Percentiles rank a stretch among this genome's conserved stretches.
phyloP scores from a whole-genome alignment of 78 protist species.

The Paulinella micropora region DNA sequence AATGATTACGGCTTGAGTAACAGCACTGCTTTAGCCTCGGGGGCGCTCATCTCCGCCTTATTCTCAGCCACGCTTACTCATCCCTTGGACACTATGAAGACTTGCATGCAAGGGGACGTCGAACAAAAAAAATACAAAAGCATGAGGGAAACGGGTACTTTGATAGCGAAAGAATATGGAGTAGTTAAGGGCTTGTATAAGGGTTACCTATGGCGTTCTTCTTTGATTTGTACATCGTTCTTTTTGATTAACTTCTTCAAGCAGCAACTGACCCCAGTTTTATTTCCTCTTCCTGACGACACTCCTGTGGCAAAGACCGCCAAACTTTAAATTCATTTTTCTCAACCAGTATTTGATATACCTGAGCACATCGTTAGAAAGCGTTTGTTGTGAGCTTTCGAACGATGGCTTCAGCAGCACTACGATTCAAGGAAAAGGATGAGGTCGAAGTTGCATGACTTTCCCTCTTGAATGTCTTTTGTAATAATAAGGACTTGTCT shows the following conservation, averaged over 20 bases:
- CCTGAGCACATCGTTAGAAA: no score
- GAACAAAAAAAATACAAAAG: not conserved
- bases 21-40: not conserved
- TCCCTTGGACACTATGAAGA: conserved; percentile 12
- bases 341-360: no score
- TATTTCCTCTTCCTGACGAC: no score
- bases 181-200: not conserved
- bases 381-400: no score
- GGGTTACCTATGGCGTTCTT: not conserved
- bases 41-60: not conserved
- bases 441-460: no score
- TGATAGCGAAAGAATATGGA: not conserved
- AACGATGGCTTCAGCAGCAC: no score
- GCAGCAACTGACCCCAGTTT: not conserved
- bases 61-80: not conserved
- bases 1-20: not conserved
- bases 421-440: no score
- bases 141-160: not conserved
- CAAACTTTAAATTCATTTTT: no score
- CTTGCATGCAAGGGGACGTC: conserved; percentile 3
- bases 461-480: no score
- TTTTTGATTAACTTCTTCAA: conserved; percentile 7
- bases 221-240: not conserved
- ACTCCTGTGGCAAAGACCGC: no score
- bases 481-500: no score